Percentiles rank a stretch among this genome's conserved stretches.
phyloP scores from a whole-genome alignment of 192 early-diverging fungal genomes.

The Umbelopsis sp. region DNA sequence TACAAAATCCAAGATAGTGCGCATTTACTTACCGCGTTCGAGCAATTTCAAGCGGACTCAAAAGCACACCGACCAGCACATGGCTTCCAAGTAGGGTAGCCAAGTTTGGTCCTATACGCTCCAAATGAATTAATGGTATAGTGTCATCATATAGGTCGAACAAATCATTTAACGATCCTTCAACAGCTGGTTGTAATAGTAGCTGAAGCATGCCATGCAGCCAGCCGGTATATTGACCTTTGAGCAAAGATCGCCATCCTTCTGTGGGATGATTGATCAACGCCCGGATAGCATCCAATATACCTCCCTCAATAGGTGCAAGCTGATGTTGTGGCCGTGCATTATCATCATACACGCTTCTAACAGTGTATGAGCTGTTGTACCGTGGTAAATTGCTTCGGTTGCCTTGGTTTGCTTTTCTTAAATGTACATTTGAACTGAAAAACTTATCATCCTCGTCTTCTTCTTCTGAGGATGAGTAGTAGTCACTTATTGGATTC shows the following conservation, averaged over 20 bases:
- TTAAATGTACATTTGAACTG: slow-evolving; percentile 35
- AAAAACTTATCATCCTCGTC: slow-evolving; percentile 32
- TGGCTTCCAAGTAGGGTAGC: slow-evolving; percentile 73
- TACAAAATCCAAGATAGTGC: not conserved
- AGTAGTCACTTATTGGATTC: not conserved
- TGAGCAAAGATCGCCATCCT: slow-evolving; percentile 56
- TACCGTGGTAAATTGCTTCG: not conserved
- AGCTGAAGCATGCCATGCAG: slow-evolving; percentile 69
- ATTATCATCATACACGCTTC: slow-evolving; percentile 50
- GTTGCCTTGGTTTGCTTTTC: not conserved
- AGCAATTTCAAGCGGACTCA: slow-evolving; percentile 89
- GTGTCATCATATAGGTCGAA: slow-evolving; percentile 86
- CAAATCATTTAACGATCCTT: slow-evolving; percentile 84
- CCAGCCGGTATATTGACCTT: slow-evolving; percentile 75
- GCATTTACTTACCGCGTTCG: slow-evolving; percentile 64
- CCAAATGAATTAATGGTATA: slow-evolving; percentile 63
- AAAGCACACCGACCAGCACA: slow-evolving; percentile 72
- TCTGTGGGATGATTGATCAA: slow-evolving; percentile 66
- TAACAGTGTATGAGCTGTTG: slow-evolving; percentile 15
- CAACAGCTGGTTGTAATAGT: slow-evolving; percentile 76
- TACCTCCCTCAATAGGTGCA: slow-evolving; percentile 55
- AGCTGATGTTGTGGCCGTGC: slow-evolving; percentile 64
- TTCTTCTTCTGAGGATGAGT: slow-evolving; percentile 20
- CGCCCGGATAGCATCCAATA: slow-evolving; percentile 51
- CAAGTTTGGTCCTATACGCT: slow-evolving; percentile 56